A percentile compares a stretch with the other conserved stretches of the same genome.
phyloP scores from a whole-genome alignment of 257 asterid species.

The Salvia splendens region DNA sequence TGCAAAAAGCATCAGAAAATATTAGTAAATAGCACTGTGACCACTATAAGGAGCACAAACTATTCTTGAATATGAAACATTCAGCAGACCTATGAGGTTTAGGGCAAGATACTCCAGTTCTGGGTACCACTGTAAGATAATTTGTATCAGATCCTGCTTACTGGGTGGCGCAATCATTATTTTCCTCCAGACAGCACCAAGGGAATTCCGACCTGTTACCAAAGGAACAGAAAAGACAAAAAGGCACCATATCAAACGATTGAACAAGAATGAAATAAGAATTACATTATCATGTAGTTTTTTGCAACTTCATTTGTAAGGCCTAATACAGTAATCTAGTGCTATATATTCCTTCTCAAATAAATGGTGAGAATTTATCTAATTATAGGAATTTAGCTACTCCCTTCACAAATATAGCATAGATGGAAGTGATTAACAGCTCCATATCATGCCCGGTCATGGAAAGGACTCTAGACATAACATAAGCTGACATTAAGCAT shows the following conservation, averaged over 20 bases:
- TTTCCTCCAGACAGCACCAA: slow-evolving; percentile 87
- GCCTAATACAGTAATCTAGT: not conserved
- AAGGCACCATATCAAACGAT: slow-evolving; percentile 8
- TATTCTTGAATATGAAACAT: slow-evolving; percentile 4
- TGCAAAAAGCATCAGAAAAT: slow-evolving; percentile 40
- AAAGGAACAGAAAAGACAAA: slow-evolving; percentile 18
- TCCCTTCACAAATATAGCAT: not conserved
- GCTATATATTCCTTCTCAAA: slow-evolving; percentile 2
- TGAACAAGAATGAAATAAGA: slow-evolving; percentile 14
- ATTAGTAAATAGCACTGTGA: slow-evolving; percentile 7
- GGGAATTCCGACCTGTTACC: slow-evolving; percentile 59
- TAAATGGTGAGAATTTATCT: slow-evolving; percentile 6
- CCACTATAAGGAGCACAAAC: slow-evolving; percentile 3
- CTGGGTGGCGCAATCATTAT: slow-evolving; percentile 61
- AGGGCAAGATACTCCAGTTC: slow-evolving; percentile 54
- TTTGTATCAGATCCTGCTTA: slow-evolving; percentile 56
- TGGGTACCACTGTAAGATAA: slow-evolving; percentile 75
- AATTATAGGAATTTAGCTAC: slow-evolving; percentile 4
- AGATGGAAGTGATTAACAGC: slow-evolving; percentile 14
- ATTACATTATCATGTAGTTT: slow-evolving; percentile 10
- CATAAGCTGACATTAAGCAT: not conserved
- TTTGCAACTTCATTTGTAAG: not conserved
- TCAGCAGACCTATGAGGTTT: slow-evolving; percentile 60
- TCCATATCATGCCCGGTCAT: slow-evolving; percentile 17
- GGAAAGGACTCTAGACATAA: slow-evolving; percentile 2